A percentile compares a stretch with the other conserved stretches of the same genome.
phyloP scores from a whole-genome alignment of 2,329 filamentous ascomycete species.

The Anthostomella pinea region DNA sequence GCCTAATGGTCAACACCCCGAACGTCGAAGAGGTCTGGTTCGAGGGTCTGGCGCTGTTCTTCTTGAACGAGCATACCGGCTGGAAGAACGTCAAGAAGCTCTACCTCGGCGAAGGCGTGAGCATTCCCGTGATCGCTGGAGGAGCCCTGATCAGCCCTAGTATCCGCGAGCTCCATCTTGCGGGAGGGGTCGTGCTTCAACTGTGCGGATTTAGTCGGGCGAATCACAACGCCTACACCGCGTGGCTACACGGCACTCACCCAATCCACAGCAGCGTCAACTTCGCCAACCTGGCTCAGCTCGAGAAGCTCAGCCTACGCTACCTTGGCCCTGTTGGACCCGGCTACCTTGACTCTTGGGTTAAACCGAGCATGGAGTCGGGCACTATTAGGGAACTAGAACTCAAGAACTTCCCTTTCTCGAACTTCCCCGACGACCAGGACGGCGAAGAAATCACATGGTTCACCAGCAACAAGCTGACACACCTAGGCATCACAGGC shows the following conservation, averaged over 20 bases:
- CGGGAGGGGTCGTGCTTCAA: too few species aligned
- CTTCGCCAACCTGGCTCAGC: conserved; percentile 9
- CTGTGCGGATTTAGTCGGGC: too few species aligned
- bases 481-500: conserved; percentile 37
- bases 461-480: conserved; percentile 24
- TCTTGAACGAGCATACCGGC: not conserved
- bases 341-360: conserved; percentile 7
- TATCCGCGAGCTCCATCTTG: too few species aligned
- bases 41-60: conserved; percentile 7
- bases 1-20: conserved; percentile 16
- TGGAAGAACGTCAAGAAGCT: conserved; percentile 8
- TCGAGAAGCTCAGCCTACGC: conserved; percentile 18
- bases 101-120: conserved; percentile 16
- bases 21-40: conserved; percentile 27
- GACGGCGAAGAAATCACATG: conserved; percentile 18
- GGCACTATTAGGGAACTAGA: conserved; percentile 22
- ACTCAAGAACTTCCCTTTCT: conserved; percentile 12
- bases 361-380: conserved; percentile 21
- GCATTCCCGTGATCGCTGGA: too few species aligned
- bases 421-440: not conserved
- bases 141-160: too few species aligned
- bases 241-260: too few species aligned
- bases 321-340: not conserved
- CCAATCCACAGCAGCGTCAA: too few species aligned
- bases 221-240: too few species aligned